These are phyloP conservation scores for Coriaria nepalensis DNA, from an alignment of 306 rosid species.

Conservation along the genomic window DNA sequence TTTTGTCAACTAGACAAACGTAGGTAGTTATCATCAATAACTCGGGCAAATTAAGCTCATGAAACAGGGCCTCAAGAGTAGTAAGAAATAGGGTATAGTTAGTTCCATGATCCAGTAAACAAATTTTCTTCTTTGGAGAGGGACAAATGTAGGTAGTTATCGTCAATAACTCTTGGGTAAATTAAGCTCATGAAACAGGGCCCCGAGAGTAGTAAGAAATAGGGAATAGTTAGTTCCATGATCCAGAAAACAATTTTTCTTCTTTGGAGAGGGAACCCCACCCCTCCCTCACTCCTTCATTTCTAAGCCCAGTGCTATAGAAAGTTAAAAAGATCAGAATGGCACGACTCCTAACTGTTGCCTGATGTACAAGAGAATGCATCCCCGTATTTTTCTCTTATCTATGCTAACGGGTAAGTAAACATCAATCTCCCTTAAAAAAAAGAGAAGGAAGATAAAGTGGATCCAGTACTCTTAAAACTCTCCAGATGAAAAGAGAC, in stretches of 20 bases:
- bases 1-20: too few relatives aligned
- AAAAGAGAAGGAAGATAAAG: conserved; percentile 69
- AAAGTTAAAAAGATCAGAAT: too few relatives aligned
- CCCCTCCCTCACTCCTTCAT: neutral
- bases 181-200: too few relatives aligned
- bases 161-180: too few relatives aligned
- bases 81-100: too few relatives aligned
- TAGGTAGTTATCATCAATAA: too few relatives aligned
- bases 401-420: conserved; percentile 33
- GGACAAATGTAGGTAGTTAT: neutral
- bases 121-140: neutral
- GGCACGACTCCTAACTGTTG: conserved; percentile 16
- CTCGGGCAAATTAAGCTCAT: too few relatives aligned
- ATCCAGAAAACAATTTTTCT: neutral
- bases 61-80: too few relatives aligned
- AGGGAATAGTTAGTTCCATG: neutral
- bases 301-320: too few relatives aligned
- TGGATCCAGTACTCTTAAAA: conserved; percentile 49
- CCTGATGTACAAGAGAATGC: conserved; percentile 28
- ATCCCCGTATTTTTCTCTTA: conserved; percentile 40
- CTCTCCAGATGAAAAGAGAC: conserved; percentile 34
- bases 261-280: conserved; percentile 1
- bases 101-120: neutral
- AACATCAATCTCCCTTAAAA: conserved; percentile 53
- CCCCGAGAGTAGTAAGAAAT: too few relatives aligned